These are phyloP conservation scores for Teunomyces funiuensis DNA, from an alignment of 805 yeast species.

Conservation along the genomic window DNA sequence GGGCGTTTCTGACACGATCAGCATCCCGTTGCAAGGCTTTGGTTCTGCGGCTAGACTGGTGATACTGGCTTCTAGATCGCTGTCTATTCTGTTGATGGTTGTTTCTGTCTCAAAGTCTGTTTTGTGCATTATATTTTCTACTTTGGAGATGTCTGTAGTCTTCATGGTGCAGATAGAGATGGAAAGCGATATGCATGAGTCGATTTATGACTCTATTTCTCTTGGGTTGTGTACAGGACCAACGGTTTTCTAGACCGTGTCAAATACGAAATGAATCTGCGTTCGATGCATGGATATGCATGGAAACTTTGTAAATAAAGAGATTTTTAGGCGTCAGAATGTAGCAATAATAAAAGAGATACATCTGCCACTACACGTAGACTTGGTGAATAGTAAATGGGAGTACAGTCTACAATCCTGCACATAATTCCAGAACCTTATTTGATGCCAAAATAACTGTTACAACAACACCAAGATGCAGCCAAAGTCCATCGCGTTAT, in stretches of 20 bases:
- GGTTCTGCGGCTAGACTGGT: constrained; percentile 1
- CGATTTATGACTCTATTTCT: not conserved
- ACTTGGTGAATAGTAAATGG: no score
- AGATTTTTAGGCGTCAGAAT: no score
- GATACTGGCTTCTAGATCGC: constrained; percentile 3
- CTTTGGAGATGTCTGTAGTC: not conserved
- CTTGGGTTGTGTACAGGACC: no score
- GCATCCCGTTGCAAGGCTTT: not conserved
- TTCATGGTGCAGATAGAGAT: not conserved
- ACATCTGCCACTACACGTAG: no score
- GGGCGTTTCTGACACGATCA: constrained; percentile 1
- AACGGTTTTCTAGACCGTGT: no score
- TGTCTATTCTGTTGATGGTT: not conserved
- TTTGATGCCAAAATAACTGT: no score
- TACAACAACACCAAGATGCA: constrained; percentile 34
- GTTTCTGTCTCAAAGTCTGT: not conserved
- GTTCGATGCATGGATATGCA: no score
- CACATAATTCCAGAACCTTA: no score
- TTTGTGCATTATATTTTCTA: not conserved
- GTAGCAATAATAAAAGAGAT: no score
- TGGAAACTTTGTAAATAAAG: no score
- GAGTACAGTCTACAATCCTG: no score
- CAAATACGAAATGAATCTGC: no score
- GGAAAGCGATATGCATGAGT: not conserved
- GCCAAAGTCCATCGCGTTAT: constrained; percentile 40